These are phyloP conservation scores for Hymenotorrendiella dingleyae DNA, from an alignment of 2,329 filamentous ascomycete species.

Conservation along the genomic window DNA sequence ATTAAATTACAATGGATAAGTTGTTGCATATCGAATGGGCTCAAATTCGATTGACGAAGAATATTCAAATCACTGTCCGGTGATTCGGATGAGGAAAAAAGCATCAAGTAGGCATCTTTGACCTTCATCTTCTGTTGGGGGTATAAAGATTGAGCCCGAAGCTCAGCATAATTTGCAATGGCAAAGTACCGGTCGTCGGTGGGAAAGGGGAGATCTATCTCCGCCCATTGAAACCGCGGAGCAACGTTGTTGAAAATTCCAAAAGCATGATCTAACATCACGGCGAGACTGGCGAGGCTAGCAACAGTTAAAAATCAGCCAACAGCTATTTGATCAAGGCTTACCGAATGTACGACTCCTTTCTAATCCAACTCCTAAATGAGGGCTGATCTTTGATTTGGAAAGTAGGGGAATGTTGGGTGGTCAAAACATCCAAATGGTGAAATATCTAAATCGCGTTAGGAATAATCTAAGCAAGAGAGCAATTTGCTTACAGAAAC, in stretches of 20 bases:
- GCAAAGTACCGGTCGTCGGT: constrained; percentile 25
- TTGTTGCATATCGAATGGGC: constrained; percentile 29
- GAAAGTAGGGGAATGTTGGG: constrained; percentile 21
- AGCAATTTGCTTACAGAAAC: constrained; percentile 20
- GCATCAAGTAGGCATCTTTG: constrained; percentile 24
- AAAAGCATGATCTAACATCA: constrained; percentile 29
- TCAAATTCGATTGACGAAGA: constrained; percentile 18
- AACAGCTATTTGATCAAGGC: constrained; percentile 1
- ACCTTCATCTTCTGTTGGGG: constrained; percentile 24
- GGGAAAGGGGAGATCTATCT: constrained; percentile 27
- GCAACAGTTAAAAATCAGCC: neutral
- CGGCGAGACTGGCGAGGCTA: constrained; percentile 22
- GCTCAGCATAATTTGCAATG: constrained; percentile 21
- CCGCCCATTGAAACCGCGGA: constrained; percentile 28
- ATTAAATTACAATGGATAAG: constrained; percentile 26
- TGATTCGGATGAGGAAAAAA: constrained; percentile 18
- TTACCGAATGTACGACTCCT: constrained; percentile 27
- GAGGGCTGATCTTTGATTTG: constrained; percentile 24
- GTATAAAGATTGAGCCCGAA: constrained; percentile 13
- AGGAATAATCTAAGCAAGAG: neutral
- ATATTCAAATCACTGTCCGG: constrained; percentile 15
- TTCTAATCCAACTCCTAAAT: constrained; percentile 25
- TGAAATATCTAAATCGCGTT: constrained; percentile 23
- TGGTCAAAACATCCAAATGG: constrained; percentile 19
- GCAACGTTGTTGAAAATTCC: constrained; percentile 30